phyloP scores from a whole-genome alignment of 805 yeast genomes.

The Ogataea paraovalis region DNA sequence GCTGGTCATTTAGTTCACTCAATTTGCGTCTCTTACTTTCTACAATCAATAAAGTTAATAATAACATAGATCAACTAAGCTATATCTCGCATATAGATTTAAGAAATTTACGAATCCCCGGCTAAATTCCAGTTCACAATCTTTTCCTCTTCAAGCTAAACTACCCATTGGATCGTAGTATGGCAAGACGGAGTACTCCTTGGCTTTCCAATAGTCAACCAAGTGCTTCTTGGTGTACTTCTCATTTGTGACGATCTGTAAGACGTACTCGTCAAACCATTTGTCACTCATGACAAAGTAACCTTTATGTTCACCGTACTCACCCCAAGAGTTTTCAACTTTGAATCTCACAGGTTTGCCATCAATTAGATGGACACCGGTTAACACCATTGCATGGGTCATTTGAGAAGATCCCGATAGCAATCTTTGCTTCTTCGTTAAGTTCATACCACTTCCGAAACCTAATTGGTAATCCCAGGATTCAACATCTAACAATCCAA shows the following conservation, averaged over 20 bases:
- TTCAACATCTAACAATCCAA: conserved; percentile 69
- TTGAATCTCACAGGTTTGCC: conserved; percentile 67
- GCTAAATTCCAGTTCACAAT: no score
- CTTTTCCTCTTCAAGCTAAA: conserved; percentile 50
- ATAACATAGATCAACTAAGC: no score
- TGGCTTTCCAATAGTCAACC: conserved; percentile 45
- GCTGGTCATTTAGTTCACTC: no score
- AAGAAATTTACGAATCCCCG: no score
- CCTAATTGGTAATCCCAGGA: conserved; percentile 67
- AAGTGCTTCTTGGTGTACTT: conserved; percentile 34
- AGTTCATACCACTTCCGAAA: conserved; percentile 36
- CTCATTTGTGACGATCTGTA: conserved; percentile 52
- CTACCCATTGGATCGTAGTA: conserved; percentile 84
- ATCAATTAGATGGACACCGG: conserved; percentile 66
- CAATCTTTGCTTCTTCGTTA: conserved; percentile 34
- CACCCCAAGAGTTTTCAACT: conserved; percentile 82
- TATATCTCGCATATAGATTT: no score
- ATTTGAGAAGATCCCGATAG: conserved; percentile 50
- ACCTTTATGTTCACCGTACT: conserved; percentile 65
- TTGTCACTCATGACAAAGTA: conserved; percentile 68
- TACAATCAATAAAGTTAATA: no score
- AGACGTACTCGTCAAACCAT: conserved; percentile 73
- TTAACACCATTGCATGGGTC: conserved; percentile 90
- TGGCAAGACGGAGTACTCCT: conserved; percentile 48
- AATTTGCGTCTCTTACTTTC: no score